phyloP scores from a whole-genome alignment of 805 yeast species.

The Candida endomychidarum region DNA sequence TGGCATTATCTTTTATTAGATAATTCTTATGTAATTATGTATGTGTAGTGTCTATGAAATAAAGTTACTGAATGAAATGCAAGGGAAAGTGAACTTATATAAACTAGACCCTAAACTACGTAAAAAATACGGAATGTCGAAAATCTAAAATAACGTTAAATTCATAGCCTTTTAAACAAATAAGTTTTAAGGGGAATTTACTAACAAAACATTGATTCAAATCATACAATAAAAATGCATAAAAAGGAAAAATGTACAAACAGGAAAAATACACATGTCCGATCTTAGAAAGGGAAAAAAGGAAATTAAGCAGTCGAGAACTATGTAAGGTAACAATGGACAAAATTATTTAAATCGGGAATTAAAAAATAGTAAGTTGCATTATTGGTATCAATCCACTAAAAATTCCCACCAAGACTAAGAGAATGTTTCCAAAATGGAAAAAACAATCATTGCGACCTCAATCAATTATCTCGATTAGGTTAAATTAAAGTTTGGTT shows the following conservation, averaged over 20 bases:
- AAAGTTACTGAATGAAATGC: not conserved
- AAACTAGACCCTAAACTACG: not conserved
- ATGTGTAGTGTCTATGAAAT: too few relatives aligned
- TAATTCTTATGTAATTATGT: too few relatives aligned
- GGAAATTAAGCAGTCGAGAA: not conserved
- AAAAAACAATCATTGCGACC: not conserved
- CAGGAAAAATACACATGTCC: not conserved
- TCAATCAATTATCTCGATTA: not conserved
- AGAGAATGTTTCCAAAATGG: slow-evolving; percentile 1
- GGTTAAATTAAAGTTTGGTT: slow-evolving; percentile 1
- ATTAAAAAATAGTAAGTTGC: not conserved
- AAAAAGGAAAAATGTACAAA: slow-evolving; percentile 4
- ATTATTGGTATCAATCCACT: not conserved
- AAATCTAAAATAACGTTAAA: too few relatives aligned
- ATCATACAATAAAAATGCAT: not conserved
- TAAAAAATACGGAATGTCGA: not conserved
- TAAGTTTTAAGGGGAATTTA: slow-evolving; percentile 2
- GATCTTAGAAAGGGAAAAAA: slow-evolving; percentile 2
- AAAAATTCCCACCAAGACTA: too few relatives aligned
- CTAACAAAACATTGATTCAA: not conserved
- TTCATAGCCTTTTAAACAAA: not conserved
- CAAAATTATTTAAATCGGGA: not conserved
- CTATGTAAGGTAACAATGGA: too few relatives aligned
- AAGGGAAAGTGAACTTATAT: not conserved
- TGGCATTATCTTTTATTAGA: too few relatives aligned